phyloP scores from a whole-genome alignment of 805 yeast species.

The Nakazawaea populi region DNA sequence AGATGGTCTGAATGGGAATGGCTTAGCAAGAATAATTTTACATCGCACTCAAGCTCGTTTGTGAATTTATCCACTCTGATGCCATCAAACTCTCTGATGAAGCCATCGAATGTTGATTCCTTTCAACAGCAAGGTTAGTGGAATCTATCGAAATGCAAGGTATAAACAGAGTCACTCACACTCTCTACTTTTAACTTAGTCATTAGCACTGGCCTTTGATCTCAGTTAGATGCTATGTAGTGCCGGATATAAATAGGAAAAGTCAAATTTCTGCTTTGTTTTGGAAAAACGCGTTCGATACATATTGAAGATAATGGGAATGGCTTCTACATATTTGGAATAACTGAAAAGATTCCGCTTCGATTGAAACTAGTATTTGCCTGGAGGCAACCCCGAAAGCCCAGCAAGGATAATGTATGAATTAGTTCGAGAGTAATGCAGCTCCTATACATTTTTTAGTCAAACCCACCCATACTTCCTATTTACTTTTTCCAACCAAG shows the following conservation, averaged over 20 bases:
- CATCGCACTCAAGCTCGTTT: slow-evolving; percentile 4
- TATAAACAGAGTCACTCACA: background rate
- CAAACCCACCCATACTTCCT: too few relatives aligned
- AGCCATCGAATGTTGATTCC: slow-evolving; percentile 31
- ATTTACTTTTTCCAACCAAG: too few relatives aligned
- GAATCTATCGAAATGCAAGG: background rate
- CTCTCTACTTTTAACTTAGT: slow-evolving; percentile 6
- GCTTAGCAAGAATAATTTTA: slow-evolving; percentile 32
- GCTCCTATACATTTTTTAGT: too few relatives aligned
- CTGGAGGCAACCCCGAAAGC: too few relatives aligned
- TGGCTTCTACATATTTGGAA: too few relatives aligned
- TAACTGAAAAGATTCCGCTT: too few relatives aligned
- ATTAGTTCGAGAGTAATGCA: too few relatives aligned
- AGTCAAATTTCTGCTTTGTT: background rate
- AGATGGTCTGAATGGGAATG: slow-evolving; percentile 55
- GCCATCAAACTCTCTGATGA: slow-evolving; percentile 41
- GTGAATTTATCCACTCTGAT: slow-evolving; percentile 31
- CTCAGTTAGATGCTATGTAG: background rate
- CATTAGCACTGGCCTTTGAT: background rate
- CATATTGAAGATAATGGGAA: too few relatives aligned
- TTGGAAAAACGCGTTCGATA: background rate
- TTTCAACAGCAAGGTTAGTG: slow-evolving; percentile 4
- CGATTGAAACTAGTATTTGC: too few relatives aligned
- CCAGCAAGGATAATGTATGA: too few relatives aligned
- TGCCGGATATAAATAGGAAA: background rate